Base-by-base conservation (phyloP, 352 stramenopile species). In the Globisporangium irregulare region DNA sequence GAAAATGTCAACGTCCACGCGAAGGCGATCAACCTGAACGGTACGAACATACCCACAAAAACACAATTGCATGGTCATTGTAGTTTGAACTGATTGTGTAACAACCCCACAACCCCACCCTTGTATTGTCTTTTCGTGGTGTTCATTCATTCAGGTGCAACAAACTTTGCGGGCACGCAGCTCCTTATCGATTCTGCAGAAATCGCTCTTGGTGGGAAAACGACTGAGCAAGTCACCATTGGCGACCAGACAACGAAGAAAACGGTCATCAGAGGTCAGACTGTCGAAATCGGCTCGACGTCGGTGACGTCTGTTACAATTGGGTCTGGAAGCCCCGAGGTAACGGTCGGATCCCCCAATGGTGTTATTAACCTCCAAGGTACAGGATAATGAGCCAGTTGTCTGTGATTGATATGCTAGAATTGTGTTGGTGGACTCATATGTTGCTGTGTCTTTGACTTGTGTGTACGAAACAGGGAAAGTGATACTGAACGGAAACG, bases 401-500 rank as follows among this genome's bases (percentile, higher is more conserved):
- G 8, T 4, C 48, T 29, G 48, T 46, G 38, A 14, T 46, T 2
- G 12, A 46, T 20, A 14, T 46, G 38, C 12, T 46, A 3, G 24
- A 55, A 55, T 29, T 55, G 50, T 20, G 50, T 32, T 32, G 8
- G 20, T 25, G 15, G 22, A 38, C 60, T 56, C 2, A 63, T 6
- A 20, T 20, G 38, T 46, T 46, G 38, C 38, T 20, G 14, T 46
- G 29, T 51, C 4, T 38, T 7, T 41, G 22, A 34, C 9, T 60
- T 56, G n/a, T n/a, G 41, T 48, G 22, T 66, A 25, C 34, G 18
- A 20, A 8, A 34, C 12, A 67, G 79, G 84, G 2, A 84, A 80
- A 63, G 66, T 92, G 36, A 86, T 67, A 8, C 32, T 92, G 10
- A 92, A 91, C 64, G 84, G 84, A 7, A 71, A 87, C 59, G 27